Base-by-base conservation (phyloP, 441 rosid species). In the Syzygium syzygioides region DNA sequence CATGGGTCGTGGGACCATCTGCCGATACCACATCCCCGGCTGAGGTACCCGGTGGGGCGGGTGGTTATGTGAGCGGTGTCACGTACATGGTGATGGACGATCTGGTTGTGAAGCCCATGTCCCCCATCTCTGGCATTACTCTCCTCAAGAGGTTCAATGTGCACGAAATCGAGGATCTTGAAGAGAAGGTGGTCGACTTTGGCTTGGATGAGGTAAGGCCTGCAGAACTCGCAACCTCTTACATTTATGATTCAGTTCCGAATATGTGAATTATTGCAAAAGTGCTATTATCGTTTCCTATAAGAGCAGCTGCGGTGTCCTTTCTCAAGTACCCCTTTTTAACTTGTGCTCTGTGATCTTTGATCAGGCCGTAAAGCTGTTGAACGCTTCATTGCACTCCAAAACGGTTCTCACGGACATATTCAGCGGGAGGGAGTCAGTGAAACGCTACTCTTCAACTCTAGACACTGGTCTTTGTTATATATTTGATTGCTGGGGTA, bases 371-470 rank as follows among this genome's bases (percentile, higher is more conserved):
- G 15, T 89, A 68, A 83, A 88, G 37, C 50, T 92, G 86, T 34
- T 93, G 88, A 87, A 62, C 60, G 90, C 93, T 32, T 90, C 93
- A 54, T 66, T 89, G 79, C 68, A 86, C 15, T 87, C 91, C 10
- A 88, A 88, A 79, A 85, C 89, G 9, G 91, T 86, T 28, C 86
- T 92, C 9, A 86, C 92, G 1, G 89, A 56, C 54, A 86, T 91
- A 15, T 91, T 91, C 60, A 76, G 84, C 1, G 9, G 1, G 13
- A 64, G 76, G 79, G 79, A 88, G 57, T 57, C 26, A 5, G 30
- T 19, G 19, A 66, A 54, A 45, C 18, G 85, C 48, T 34, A 2
- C 25, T 41, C 48, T 68, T 34, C 45, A 9, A 37, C 79, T 32
- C 34, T 30, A 0, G 32, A 66, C 9, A 66, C 9, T 17, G 4